Conservation (phyloP, 1,284 basidiomycete species). For the Cryptococcus wingfieldii region DNA sequence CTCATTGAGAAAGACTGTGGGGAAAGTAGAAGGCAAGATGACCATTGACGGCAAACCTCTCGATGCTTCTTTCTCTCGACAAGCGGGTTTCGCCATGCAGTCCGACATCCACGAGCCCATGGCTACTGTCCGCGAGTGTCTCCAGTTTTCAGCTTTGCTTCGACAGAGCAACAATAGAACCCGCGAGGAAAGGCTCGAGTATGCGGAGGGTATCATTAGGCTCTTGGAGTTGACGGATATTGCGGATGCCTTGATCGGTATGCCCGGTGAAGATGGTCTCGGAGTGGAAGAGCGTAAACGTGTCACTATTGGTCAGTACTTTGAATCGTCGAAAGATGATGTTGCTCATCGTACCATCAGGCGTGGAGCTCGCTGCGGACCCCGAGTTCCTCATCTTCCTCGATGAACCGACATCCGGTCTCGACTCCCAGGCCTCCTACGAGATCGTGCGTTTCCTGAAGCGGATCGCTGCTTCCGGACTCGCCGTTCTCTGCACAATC, state of each 20-base stretch:
- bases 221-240: slow-evolving; percentile 70
- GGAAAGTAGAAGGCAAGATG: not conserved
- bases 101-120: slow-evolving; percentile 68
- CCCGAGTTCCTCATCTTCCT: not conserved
- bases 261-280: slow-evolving; percentile 53
- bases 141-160: slow-evolving; percentile 73
- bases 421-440: not conserved
- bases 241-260: slow-evolving; percentile 69
- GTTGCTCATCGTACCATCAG: too few relatives aligned
- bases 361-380: too few relatives aligned
- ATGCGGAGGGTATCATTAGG: slow-evolving; percentile 71
- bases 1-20: not conserved
- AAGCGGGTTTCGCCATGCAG: slow-evolving; percentile 70
- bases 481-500: not conserved
- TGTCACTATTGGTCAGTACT: too few relatives aligned
- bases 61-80: not conserved
- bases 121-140: slow-evolving; percentile 70
- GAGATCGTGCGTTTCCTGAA: not conserved
- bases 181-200: slow-evolving; percentile 68
- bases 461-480: not conserved
- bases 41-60: not conserved
- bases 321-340: too few relatives aligned
- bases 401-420: not conserved
- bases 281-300: too few relatives aligned
- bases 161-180: slow-evolving; percentile 65